Base-by-base conservation (phyloP, 2,329 filamentous ascomycete genomes). In the Cladophialophora bantiana region DNA sequence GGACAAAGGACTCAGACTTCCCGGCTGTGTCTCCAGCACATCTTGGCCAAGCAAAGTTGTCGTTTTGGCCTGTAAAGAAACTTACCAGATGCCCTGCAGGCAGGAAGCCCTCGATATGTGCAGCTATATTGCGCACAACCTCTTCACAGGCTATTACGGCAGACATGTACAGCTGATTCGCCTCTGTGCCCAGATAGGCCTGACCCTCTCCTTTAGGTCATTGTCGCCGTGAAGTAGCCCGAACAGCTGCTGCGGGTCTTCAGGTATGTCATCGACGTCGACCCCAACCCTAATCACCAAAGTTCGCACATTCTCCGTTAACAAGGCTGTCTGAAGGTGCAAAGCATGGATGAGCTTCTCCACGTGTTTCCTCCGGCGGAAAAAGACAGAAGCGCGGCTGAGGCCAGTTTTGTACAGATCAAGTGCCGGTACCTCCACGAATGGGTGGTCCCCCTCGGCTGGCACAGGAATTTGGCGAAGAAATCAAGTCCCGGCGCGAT, bases 301-400 rank as follows among this genome's bases (percentile, higher is more conserved):
- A 13, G 36, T 42, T 42, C 40, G 40, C 40, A 42, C 40, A n/a
- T 42, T 42, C 15, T 42, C 40, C 4, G 40, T 42, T 42, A 42
- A 42, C 40, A 42, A n/a, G 13, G 40, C n/a, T 18, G n/a, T 42
- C 40, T 59, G 40, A 4, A 59, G 26, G 45, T 55, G 40, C 15
- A 42, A 42, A 18, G 40, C 40, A 42, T 42, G 40, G 18, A 34
- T 35, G 35, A 68, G 48, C 40, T 52, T 42, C n/a, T 54, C 56
- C n/a, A 68, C 40, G 9, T 45, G n/a, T 40, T 60, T 65, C 56
- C 62, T 31, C 36, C 20, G 52, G 18, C 34, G 54, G 50, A 68
- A 34, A 13, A 15, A n/a, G 5, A 13, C 15, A 20, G 32, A 15
- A 35, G 45, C 45, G 26, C 38, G 18, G 15, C 61, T 56, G 45